A percentile compares a stretch with the other conserved stretches of the same genome.
These are phyloP conservation scores for Candida multigemmis DNA, from an alignment of 805 yeast species.

Conservation along the genomic window DNA sequence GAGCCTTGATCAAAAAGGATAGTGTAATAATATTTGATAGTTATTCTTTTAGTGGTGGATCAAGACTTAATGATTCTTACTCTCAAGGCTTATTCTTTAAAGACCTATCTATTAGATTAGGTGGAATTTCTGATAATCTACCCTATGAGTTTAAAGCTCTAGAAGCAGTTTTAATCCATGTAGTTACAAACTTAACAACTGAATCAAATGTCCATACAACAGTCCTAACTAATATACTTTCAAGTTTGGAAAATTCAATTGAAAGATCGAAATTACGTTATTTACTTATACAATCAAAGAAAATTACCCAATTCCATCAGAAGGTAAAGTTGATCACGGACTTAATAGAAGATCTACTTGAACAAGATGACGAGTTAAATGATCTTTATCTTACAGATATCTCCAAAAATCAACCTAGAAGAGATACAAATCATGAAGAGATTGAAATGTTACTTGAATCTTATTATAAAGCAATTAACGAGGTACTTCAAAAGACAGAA, in stretches of 20 bases:
- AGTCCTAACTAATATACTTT: constrained; percentile 62
- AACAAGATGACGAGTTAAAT: constrained; percentile 80
- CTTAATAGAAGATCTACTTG: constrained; percentile 74
- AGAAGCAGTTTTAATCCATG: constrained; percentile 79
- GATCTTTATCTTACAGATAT: constrained; percentile 71
- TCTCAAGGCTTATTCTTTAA: constrained; percentile 34
- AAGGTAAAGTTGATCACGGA: constrained; percentile 78
- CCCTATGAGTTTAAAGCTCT: constrained; percentile 90
- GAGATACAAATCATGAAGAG: constrained; percentile 67
- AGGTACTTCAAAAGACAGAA: constrained; percentile 84
- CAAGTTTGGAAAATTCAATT: constrained; percentile 73
- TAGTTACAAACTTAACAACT: constrained; percentile 65
- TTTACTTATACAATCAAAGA: constrained; percentile 75
- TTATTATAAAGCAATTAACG: constrained; percentile 85
- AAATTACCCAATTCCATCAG: constrained; percentile 73
- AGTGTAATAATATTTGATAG: constrained; percentile 39
- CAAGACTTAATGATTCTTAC: constrained; percentile 37
- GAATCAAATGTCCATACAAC: constrained; percentile 83
- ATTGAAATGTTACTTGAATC: constrained; percentile 86
- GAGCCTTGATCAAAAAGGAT: constrained; percentile 46
- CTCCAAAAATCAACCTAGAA: constrained; percentile 32
- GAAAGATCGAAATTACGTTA: constrained; percentile 73
- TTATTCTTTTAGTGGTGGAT: constrained; percentile 11
- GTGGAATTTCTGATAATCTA: constrained; percentile 23
- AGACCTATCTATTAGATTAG: constrained; percentile 25